These are phyloP conservation scores for Rhizophagus sp. DNA, from an alignment of 192 early-diverging fungal species.

Conservation along the genomic window DNA sequence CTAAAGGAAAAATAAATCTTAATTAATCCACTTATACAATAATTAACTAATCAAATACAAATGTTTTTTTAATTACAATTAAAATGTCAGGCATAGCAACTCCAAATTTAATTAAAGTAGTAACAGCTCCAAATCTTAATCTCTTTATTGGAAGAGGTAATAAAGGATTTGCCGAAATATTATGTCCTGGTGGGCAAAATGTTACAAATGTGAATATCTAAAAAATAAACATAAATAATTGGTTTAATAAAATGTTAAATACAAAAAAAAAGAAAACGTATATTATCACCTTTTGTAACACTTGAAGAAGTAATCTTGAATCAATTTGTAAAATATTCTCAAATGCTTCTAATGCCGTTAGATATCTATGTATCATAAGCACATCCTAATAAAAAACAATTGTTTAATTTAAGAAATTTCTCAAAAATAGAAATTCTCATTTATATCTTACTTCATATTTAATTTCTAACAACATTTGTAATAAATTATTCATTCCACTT, in stretches of 20 bases:
- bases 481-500: slow-evolving; percentile 3
- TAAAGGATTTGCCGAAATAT: background rate
- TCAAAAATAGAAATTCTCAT: background rate
- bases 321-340: background rate
- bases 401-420: background rate
- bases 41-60: background rate
- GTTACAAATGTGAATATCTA: slow-evolving; percentile 5
- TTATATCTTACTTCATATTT: background rate
- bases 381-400: background rate
- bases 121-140: slow-evolving; percentile 12
- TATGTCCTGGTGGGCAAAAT: background rate
- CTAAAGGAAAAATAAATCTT: background rate
- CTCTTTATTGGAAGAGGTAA: background rate
- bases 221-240: background rate
- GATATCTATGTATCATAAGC: background rate
- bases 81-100: background rate
- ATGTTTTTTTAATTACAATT: background rate
- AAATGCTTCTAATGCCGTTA: background rate
- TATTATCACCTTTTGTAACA: slow-evolving; percentile 6
- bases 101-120: slow-evolving; percentile 4
- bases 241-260: background rate
- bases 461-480: slow-evolving; percentile 3
- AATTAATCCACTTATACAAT: background rate
- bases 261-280: background rate
- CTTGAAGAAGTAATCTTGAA: background rate